Percentiles rank a stretch among this genome's conserved stretches.
phyloP scores from a whole-genome alignment of 2,329 filamentous ascomycete species.

The Talaromyces sp. region DNA sequence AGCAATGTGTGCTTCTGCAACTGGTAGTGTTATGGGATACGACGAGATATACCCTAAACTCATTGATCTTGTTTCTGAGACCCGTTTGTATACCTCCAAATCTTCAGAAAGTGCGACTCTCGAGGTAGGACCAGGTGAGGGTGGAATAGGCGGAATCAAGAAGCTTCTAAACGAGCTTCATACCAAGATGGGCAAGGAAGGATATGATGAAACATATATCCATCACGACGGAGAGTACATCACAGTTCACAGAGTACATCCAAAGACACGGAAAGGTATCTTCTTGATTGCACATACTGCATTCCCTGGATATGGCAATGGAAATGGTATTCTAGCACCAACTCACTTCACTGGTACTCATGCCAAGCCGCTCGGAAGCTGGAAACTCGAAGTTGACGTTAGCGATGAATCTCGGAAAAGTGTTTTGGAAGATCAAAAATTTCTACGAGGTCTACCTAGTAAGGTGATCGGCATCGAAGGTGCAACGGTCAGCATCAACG shows the following conservation, averaged over 20 bases:
- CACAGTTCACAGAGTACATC: constrained; percentile 92
- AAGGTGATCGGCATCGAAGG: constrained; percentile 71
- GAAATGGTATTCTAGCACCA: constrained; percentile 74
- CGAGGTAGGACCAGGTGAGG: constrained; percentile 63
- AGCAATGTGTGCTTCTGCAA: constrained; percentile 91
- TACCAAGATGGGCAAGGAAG: constrained; percentile 89
- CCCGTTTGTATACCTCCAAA: constrained; percentile 72
- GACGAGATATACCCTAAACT: constrained; percentile 93
- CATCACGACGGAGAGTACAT: constrained; percentile 96
- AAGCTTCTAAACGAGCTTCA: constrained; percentile 94
- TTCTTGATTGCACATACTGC: constrained; percentile 96
- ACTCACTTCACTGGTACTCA: constrained; percentile 80
- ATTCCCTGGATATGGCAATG: constrained; percentile 83
- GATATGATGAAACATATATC: constrained; percentile 91
- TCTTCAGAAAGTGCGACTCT: constrained; percentile 59
- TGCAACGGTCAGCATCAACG: constrained; percentile 68
- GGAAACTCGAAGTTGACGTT: constrained; percentile 87
- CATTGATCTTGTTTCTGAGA: constrained; percentile 91
- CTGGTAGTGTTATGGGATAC: constrained; percentile 95
- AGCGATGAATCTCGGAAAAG: constrained; percentile 64
- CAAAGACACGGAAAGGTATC: constrained; percentile 85
- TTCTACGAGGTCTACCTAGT: constrained; percentile 79
- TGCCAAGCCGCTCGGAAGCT: constrained; percentile 81
- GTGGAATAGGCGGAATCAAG: constrained; percentile 86
- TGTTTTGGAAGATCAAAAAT: constrained; percentile 65